Evolutionary conservation across 2,329 filamentous ascomycete genomes (phyloP).

Genomic region (Myriosclerotinia scirpicola): DNA sequence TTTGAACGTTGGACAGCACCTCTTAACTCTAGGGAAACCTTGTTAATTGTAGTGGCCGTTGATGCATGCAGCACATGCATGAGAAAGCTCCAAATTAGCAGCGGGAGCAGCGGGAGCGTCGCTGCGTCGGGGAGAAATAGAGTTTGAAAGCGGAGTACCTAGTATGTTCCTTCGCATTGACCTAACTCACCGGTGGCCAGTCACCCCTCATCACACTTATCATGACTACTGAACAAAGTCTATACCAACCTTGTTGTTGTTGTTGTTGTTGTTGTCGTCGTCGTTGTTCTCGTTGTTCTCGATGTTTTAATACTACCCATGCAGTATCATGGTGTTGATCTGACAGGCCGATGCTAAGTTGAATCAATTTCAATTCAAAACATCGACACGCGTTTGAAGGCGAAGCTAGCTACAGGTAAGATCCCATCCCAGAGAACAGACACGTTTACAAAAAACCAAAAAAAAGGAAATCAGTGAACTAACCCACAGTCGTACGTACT

Average conservation of each 20-base stretch:
- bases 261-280: too few species aligned
- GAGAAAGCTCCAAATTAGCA: not conserved
- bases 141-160: not conserved
- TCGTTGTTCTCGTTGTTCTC: not conserved
- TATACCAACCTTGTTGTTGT: not conserved
- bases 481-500: too few species aligned
- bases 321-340: not conserved
- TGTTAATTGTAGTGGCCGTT: not conserved
- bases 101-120: not conserved
- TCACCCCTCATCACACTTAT: not conserved
- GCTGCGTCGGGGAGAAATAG: not conserved
- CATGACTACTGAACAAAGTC: not conserved
- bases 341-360: not conserved
- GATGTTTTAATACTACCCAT: not conserved
- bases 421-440: not conserved
- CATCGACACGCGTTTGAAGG: not conserved
- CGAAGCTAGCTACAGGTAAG: constrained; percentile 1
- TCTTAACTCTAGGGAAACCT: not conserved
- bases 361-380: constrained; percentile 1
- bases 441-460: not conserved
- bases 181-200: not conserved
- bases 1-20: not conserved
- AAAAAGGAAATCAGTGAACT: too few species aligned
- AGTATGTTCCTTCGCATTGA: constrained; percentile 7
- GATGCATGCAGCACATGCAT: not conserved